Evolutionary conservation across 139 green algal species (phyloP), one percentile per base, ranked within the genome.

Genomic region (Mesostigma viride): DNA sequence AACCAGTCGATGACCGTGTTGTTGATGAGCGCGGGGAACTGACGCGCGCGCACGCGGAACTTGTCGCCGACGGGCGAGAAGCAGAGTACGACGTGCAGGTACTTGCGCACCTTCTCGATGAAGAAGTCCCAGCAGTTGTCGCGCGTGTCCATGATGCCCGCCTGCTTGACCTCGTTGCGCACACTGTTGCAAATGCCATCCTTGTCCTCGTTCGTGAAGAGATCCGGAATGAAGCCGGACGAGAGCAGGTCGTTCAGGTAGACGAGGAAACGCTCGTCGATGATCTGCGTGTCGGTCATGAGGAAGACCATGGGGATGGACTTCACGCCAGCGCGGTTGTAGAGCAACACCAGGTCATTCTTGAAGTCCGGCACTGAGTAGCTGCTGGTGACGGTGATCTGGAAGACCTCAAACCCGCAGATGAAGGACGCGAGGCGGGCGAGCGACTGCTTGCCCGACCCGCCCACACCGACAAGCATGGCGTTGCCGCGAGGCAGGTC

Each of bases 171-270:
- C 75, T 94, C 87, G 35, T 81, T 86, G n/a, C 89, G 78, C n/a
- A 95, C 85, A 27, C 82, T 76, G 64, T 90, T 91, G 80, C 68
- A 84, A 64, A 91, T 86, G 68, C 69, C 82, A 40, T 91, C 87
- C 68, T 85, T 88, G 76, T 94, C 87, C 71, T 90, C 88, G 22
- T 60, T 63, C 0, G 74, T 65, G 74, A 86, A 92, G 0, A 96
- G 76, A 69, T 91, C 89, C 0, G 82, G 71, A 32, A 92, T 83
- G 61, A 84, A 81, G 31, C 89, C 88, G 22, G 82, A 89, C 14
- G 85, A 84, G 58, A 96, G 78, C 62, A 95, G 78, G 71, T 96
- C 89, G 70, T 94, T 94, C 53, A 96, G 84, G 84, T 87, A 91
- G 6, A 94, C 86, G 32, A 96, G 76, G 71, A 95, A 92, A 8